Evolutionary conservation across 2,329 filamentous ascomycete species (phyloP), one percentile per base, ranked within the genome.

Genomic region (Fusarium incarnatum): DNA sequence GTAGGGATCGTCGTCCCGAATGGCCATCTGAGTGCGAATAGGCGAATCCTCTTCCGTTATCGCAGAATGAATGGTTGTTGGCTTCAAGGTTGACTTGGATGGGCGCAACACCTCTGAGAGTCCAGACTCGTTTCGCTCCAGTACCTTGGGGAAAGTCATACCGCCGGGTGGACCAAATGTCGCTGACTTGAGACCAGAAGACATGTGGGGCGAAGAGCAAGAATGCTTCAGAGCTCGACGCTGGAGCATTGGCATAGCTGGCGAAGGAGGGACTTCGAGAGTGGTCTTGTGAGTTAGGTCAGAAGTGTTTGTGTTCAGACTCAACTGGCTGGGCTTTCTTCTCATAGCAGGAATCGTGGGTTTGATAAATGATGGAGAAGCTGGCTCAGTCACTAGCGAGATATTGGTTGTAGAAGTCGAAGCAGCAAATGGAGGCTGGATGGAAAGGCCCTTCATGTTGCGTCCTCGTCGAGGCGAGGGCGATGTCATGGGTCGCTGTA

Each of bases 401-500:
- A 84, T 80, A 71, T 86, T 78, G 74, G 86, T 78, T 75, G 85
- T 81, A 11, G 84, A 80, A 40, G 81, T 81, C 49, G 80, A 71
- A 52, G 37, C 77, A 13, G 80, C 80, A 49, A 86, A 83, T 0
- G 83, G 91, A 56, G 86, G 89, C 75, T 94, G 92, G 47, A 96
- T 92, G 3, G 92, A 94, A 7, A 96, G 85, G 41, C 92, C 92
- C 81, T 96, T 96, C 81, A 94, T 91, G 76, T 96, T 96, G 61
- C 92, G 90, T n/a, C 88, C 86, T 75, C 92, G 91, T 74, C 91
- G 86, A 1, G 90, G 90, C 6, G 89, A 89, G 10, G 91, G 89
- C 23, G 89, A 91, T 22, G 89, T 91, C 86, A 89, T 89, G 18
- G 89, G 89, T 37, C 89, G 83, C 67, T 83, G 83, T 28, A 83